Base-by-base conservation (phyloP, 2,329 filamentous ascomycete species). In the Paecilomyces sp. region DNA sequence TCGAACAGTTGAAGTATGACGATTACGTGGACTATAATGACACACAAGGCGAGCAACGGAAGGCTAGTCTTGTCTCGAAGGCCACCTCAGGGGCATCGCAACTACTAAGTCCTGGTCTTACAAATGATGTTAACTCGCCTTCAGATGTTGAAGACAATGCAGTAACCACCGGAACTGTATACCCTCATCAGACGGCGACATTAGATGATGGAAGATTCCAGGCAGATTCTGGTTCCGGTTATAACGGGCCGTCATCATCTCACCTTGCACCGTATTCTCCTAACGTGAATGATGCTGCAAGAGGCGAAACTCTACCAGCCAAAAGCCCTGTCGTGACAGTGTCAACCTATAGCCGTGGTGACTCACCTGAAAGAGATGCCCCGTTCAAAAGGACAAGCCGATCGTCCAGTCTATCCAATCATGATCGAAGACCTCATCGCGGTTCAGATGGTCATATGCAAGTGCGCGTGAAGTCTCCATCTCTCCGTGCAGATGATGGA, bases 321-420 rank as follows among this genome's bases (percentile, higher is more conserved):
- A 66, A 70, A 54, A 80, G 79, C 59, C 79, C 79, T 12, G 73
- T 77, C 33, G 72, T 81, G 51, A 78, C 74, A 41, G 71, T 81
- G 2, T 77, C 77, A 30, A 75, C 64, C 47, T 75, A 73, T 57
- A 72, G 71, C 24, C 70, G 75, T 24, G 77, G 77, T 4, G 78
- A 80, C 64, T 79, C 77, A 1, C 77, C 77, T 3, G 70, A 71
- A 51, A 65, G 72, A 58, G 68, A 67, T 24, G 64, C 63, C 28
- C 60, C 61, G 30, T 13, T 30, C 13, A 66, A 70, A 57, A 69
- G 67, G 47, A 64, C 64, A 15, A 74, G 72, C 57, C 70, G 71
- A 56, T 73, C 72, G 9, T 71, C 71, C 1, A 65, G 61, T 62
- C 69, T 78, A 57, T 72, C 74, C 11, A 74, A 74, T 2, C 65